These are phyloP conservation scores for Diplocarpon mali DNA, from an alignment of 2,329 filamentous ascomycete genomes.

Conservation along the genomic window DNA sequence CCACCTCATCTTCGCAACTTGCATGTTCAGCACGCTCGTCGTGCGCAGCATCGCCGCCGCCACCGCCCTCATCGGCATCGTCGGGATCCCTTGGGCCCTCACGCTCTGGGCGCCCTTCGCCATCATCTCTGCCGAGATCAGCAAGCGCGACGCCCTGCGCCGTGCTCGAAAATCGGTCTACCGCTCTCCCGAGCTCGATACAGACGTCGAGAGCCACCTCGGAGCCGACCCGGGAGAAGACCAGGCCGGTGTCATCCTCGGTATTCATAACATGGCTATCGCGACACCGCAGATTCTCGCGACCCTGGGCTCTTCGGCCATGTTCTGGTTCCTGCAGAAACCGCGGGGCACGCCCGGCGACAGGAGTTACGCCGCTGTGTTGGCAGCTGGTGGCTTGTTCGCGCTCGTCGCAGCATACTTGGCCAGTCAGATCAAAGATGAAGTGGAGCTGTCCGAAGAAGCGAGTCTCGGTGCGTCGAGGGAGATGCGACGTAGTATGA, in stretches of 20 bases:
- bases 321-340: slow-evolving; percentile 82
- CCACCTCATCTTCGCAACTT: slow-evolving; percentile 69
- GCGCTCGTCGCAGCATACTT: slow-evolving; percentile 68
- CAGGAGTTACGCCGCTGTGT: slow-evolving; percentile 74
- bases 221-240: slow-evolving; percentile 10
- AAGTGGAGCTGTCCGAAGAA: slow-evolving; percentile 20
- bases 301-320: slow-evolving; percentile 69
- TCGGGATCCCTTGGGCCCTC: slow-evolving; percentile 86
- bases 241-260: slow-evolving; percentile 60
- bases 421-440: slow-evolving; percentile 26
- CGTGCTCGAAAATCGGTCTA: slow-evolving; percentile 30
- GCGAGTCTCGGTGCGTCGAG: slow-evolving; percentile 5
- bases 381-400: slow-evolving; percentile 72
- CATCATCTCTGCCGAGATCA: slow-evolving; percentile 87
- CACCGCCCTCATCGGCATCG: slow-evolving; percentile 65
- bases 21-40: slow-evolving; percentile 77
- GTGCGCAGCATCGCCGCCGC: slow-evolving; percentile 61
- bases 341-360: slow-evolving; percentile 76
- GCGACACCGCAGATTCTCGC: slow-evolving; percentile 86
- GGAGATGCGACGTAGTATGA: slow-evolving; percentile 5
- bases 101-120: slow-evolving; percentile 93
- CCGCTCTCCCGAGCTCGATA: slow-evolving; percentile 2
- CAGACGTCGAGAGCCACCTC: slow-evolving; percentile 8
- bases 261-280: slow-evolving; percentile 92
- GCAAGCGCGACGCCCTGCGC: slow-evolving; percentile 61